Evolutionary conservation across 805 yeast species (phyloP).

Genomic region (Ogataea trehaloabstinens): DNA sequence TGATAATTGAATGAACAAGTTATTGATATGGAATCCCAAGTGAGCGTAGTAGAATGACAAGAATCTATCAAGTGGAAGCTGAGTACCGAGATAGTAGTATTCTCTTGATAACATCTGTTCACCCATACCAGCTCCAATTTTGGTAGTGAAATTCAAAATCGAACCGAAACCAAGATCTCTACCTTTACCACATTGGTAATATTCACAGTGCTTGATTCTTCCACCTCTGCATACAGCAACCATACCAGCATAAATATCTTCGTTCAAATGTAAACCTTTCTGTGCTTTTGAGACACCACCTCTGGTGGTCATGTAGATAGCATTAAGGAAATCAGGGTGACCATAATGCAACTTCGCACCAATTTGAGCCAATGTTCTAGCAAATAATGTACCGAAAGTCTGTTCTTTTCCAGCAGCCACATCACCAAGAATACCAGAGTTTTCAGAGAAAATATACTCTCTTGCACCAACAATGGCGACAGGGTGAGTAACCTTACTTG

Average conservation of each 20-base stretch:
- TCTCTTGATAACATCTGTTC: slow-evolving; percentile 85
- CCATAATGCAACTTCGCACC: slow-evolving; percentile 89
- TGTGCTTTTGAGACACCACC: slow-evolving; percentile 89
- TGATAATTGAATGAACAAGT: slow-evolving; percentile 73
- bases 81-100: slow-evolving; percentile 78
- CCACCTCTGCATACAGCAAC: slow-evolving; percentile 82
- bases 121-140: slow-evolving; percentile 93
- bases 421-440: slow-evolving; percentile 82
- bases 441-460: slow-evolving; percentile 84
- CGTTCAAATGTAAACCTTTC: slow-evolving; percentile 81
- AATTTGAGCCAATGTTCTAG: slow-evolving; percentile 78
- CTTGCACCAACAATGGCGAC: slow-evolving; percentile 87
- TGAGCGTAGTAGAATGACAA: slow-evolving; percentile 83
- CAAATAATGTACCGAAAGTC: slow-evolving; percentile 81
- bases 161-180: slow-evolving; percentile 88
- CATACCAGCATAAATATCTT: slow-evolving; percentile 90
- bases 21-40: slow-evolving; percentile 83
- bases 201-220: slow-evolving; percentile 82
- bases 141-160: slow-evolving; percentile 79
- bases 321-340: slow-evolving; percentile 81
- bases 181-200: slow-evolving; percentile 89
- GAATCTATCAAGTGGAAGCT: slow-evolving; percentile 76
- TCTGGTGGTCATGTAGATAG: slow-evolving; percentile 76
- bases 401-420: slow-evolving; percentile 91
- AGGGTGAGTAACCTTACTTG: slow-evolving; percentile 54